These are phyloP conservation scores for Phlyctochytrium planicorne DNA, from an alignment of 192 early-diverging fungal species.

Conservation along the genomic window DNA sequence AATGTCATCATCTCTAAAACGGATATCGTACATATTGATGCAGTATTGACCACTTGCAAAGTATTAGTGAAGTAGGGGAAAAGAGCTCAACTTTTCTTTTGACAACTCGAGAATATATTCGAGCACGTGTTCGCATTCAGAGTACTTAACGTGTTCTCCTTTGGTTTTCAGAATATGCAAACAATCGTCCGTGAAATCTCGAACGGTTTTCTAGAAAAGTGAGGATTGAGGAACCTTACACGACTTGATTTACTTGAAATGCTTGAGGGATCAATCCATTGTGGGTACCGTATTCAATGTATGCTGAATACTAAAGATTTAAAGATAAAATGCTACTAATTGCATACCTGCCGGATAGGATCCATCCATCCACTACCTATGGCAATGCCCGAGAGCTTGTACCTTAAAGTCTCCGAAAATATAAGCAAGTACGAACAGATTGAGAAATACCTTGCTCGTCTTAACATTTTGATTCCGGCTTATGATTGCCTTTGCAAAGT, in stretches of 20 bases:
- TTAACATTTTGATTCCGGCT: slow-evolving; percentile 28
- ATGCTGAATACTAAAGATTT: not conserved
- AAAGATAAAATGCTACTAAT: not conserved
- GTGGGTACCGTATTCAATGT: slow-evolving; percentile 1
- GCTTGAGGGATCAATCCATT: not conserved
- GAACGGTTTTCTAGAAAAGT: too few species aligned
- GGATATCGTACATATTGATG: slow-evolving; percentile 74
- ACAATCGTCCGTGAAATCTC: slow-evolving; percentile 18
- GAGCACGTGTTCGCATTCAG: slow-evolving; percentile 44
- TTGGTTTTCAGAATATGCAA: slow-evolving; percentile 8
- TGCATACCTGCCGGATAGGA: slow-evolving; percentile 51
- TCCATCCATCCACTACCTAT: slow-evolving; percentile 84
- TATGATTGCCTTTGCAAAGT: slow-evolving; percentile 59
- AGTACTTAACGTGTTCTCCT: slow-evolving; percentile 29
- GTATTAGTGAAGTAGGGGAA: not conserved
- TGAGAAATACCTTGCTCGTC: slow-evolving; percentile 1
- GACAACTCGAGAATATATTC: slow-evolving; percentile 34
- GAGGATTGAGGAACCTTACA: too few species aligned
- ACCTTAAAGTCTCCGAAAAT: not conserved
- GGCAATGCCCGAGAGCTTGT: slow-evolving; percentile 52
- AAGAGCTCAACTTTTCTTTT: slow-evolving; percentile 12
- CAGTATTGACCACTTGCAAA: slow-evolving; percentile 39
- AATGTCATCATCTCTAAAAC: slow-evolving; percentile 55
- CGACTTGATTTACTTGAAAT: too few species aligned
- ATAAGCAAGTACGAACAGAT: not conserved